These are phyloP conservation scores for Hordeum pubiflorum DNA, from an alignment of 202 grass and related monocot species.

Conservation along the genomic window DNA sequence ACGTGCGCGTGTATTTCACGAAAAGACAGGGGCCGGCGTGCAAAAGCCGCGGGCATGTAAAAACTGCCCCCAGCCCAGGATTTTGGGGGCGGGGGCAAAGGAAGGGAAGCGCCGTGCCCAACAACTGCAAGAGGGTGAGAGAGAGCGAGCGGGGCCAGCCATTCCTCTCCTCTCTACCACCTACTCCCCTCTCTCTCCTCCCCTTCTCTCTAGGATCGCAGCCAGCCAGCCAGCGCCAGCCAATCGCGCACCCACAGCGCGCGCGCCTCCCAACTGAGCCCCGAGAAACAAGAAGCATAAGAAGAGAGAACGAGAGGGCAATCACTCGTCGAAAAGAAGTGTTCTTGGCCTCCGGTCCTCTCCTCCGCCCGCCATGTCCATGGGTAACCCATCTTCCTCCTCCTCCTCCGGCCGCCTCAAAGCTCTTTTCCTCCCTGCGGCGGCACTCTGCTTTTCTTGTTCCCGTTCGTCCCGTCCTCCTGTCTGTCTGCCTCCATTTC, in stretches of 20 bases:
- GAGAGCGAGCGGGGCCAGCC: not conserved
- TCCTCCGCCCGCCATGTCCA: conserved; percentile 33
- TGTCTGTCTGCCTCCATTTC: not conserved
- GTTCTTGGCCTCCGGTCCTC: not conserved
- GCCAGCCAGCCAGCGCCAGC: conserved; percentile 23
- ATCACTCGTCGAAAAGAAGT: conserved; percentile 1
- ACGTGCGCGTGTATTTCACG: rapidly evolving
- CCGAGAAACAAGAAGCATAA: not conserved
- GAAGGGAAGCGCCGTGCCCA: not conserved
- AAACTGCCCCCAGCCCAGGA: conserved; percentile 31
- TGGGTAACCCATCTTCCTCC: conserved; percentile 12
- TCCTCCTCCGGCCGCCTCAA: not conserved
- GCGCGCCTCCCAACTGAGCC: not conserved
- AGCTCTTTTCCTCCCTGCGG: not conserved
- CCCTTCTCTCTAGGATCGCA: conserved; percentile 16
- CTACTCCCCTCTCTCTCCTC: not conserved
- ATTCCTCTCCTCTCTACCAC: conserved; percentile 31
- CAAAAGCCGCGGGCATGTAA: not conserved
- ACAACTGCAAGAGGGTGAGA: not conserved
- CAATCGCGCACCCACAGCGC: not conserved
- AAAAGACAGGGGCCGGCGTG: not conserved
- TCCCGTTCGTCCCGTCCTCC: not conserved
- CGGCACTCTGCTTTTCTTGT: not conserved
- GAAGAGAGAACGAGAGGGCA: no score
- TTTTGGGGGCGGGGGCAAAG: not conserved